phyloP scores from a whole-genome alignment of 768 basidiomycete genomes.

The Rhizopogon vulgaris region DNA sequence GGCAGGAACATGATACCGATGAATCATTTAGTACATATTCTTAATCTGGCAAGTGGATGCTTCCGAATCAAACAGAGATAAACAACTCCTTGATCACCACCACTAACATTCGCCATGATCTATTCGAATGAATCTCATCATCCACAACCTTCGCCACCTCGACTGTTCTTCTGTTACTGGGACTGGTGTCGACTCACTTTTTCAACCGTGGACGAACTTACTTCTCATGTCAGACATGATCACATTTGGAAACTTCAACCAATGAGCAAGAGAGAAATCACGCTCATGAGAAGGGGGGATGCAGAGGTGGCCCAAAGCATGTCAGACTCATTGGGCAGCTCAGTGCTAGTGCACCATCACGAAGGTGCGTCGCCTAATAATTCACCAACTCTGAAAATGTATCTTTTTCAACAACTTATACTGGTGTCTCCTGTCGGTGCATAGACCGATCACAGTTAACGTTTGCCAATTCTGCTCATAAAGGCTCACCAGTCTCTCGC shows the following conservation, averaged over 20 bases:
- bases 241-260: conserved; percentile 42
- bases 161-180: conserved; percentile 42
- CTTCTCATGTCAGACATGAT: conserved; percentile 39
- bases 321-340: background rate
- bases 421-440: background rate
- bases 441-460: background rate
- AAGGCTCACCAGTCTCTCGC: background rate
- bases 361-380: background rate
- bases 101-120: background rate
- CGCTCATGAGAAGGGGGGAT: conserved; percentile 30
- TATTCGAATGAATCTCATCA: background rate
- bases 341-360: background rate
- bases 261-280: conserved; percentile 39
- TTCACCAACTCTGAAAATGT: too few relatives aligned
- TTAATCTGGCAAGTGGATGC: background rate
- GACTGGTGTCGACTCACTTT: conserved; percentile 45
- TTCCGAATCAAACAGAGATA: conserved; percentile 11
- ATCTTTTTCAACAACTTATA: background rate
- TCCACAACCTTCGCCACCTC: conserved; percentile 4
- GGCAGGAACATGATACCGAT: background rate
- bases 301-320: conserved; percentile 21
- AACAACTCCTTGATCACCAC: conserved; percentile 9
- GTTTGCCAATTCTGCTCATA: background rate
- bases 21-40: background rate
- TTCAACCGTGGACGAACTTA: conserved; percentile 30